Conservation (phyloP, 768 basidiomycete genomes). For the Sistotremastrum niveocremeum region DNA sequence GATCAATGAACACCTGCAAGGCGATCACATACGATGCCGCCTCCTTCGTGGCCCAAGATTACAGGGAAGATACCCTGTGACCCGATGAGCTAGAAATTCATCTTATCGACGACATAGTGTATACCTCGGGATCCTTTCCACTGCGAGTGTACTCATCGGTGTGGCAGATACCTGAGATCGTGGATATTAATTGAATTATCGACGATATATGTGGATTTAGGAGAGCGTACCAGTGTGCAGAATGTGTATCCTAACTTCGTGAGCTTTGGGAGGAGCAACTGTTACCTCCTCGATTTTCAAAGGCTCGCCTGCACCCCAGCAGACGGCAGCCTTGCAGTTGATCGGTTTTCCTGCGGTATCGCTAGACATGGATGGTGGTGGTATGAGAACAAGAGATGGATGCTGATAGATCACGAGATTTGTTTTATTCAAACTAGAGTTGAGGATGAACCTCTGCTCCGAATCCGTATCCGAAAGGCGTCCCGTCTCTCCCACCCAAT, state of each 20-base stretch:
- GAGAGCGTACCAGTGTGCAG: conserved; percentile 63
- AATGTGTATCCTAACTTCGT: conserved; percentile 91
- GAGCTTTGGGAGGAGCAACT: conserved; percentile 78
- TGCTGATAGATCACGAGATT: no score
- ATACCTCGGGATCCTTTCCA: conserved; percentile 88
- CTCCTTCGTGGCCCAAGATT: conserved; percentile 92
- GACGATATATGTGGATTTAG: not conserved
- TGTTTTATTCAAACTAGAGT: no score
- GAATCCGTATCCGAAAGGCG: not conserved
- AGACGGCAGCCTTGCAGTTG: conserved; percentile 87
- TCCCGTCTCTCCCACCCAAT: conserved; percentile 6
- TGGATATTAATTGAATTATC: not conserved
- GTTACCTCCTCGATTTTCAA: conserved; percentile 86
- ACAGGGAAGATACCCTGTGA: conserved; percentile 75
- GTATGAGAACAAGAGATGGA: not conserved
- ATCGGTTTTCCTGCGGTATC: conserved; percentile 61
- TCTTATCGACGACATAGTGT: conserved; percentile 6
- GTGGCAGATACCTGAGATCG: conserved; percentile 71
- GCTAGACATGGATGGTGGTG: conserved; percentile 37
- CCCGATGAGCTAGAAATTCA: not conserved
- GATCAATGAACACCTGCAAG: not conserved
- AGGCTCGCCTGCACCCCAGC: conserved; percentile 84
- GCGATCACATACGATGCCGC: conserved; percentile 52
- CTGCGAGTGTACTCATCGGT: conserved; percentile 97
- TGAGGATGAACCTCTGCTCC: no score